Evolutionary conservation across 768 basidiomycete species (phyloP).

Genomic region (Leucocoprinus leucothites): DNA sequence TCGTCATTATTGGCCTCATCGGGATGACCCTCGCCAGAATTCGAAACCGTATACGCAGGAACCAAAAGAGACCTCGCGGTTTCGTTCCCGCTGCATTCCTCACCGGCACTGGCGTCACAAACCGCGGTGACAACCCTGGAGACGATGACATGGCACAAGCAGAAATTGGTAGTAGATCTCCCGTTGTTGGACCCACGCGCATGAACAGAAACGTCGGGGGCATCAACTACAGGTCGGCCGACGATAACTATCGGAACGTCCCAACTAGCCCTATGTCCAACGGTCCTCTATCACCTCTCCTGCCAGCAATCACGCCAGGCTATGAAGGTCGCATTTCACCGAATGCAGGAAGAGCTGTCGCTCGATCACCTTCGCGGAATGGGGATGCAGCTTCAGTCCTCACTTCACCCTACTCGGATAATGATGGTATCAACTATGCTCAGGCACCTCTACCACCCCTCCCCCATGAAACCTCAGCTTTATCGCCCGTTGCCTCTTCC

Average conservation of each 20-base stretch:
- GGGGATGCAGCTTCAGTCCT: constrained; percentile 5
- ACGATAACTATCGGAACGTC: neutral
- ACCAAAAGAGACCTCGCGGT: constrained; percentile 19
- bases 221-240: neutral
- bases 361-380: neutral
- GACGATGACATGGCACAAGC: constrained; percentile 1
- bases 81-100: constrained; percentile 16
- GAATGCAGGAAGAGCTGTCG: neutral
- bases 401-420: constrained; percentile 9
- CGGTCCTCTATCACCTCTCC: constrained; percentile 2
- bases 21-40: constrained; percentile 19
- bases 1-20: constrained; percentile 18
- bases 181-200: neutral
- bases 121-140: constrained; percentile 13
- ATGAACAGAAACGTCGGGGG: constrained; percentile 4
- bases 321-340: constrained; percentile 1
- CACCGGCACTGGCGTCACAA: neutral
- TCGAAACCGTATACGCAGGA: constrained; percentile 18
- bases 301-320: constrained; percentile 5
- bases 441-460: no score
- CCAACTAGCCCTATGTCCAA: neutral
- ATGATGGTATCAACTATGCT: neutral
- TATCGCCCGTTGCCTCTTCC: neutral
- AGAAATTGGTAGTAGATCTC: constrained; percentile 2
- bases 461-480: neutral